Evolutionary conservation across 2,329 filamentous ascomycete species (phyloP).

Genomic region (Aspergillus sp.): DNA sequence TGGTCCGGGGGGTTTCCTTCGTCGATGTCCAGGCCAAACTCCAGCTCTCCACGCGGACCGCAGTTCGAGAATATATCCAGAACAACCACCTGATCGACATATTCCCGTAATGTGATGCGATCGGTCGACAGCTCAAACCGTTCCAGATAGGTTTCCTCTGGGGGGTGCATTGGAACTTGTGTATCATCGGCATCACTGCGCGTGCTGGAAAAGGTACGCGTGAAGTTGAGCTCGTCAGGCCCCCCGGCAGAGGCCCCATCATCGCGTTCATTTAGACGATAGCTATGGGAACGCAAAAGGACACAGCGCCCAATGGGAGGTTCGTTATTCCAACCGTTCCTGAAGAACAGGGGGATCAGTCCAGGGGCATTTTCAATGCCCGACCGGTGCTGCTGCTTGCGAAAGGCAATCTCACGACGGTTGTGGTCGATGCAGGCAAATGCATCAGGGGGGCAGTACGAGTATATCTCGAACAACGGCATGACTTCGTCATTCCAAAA

Average conservation of each 20-base stretch:
- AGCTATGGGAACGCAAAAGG: constrained; percentile 17
- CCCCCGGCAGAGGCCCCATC: constrained; percentile 11
- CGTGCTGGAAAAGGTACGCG: constrained; percentile 15
- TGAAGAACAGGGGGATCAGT: constrained; percentile 13
- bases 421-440: constrained; percentile 20
- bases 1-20: constrained; percentile 12
- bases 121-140: constrained; percentile 13
- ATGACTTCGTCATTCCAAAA: constrained; percentile 13
- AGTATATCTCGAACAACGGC: constrained; percentile 21
- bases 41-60: not conserved
- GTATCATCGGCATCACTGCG: not conserved
- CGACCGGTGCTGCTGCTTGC: constrained; percentile 18
- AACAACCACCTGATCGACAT: constrained; percentile 5
- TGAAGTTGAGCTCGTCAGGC: constrained; percentile 18
- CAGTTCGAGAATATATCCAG: not conserved
- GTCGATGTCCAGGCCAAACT: constrained; percentile 13
- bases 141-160: not conserved
- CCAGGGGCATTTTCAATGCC: constrained; percentile 6
- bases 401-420: constrained; percentile 16
- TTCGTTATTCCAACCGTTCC: not conserved
- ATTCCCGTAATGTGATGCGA: constrained; percentile 2
- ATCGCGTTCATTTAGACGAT: constrained; percentile 14
- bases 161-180: no score
- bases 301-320: constrained; percentile 15
- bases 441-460: constrained; percentile 16